Percentiles rank a stretch among this genome's conserved stretches.
These are phyloP conservation scores for Purshia tridentata DNA, from an alignment of 306 rosid genomes.

Conservation along the genomic window DNA sequence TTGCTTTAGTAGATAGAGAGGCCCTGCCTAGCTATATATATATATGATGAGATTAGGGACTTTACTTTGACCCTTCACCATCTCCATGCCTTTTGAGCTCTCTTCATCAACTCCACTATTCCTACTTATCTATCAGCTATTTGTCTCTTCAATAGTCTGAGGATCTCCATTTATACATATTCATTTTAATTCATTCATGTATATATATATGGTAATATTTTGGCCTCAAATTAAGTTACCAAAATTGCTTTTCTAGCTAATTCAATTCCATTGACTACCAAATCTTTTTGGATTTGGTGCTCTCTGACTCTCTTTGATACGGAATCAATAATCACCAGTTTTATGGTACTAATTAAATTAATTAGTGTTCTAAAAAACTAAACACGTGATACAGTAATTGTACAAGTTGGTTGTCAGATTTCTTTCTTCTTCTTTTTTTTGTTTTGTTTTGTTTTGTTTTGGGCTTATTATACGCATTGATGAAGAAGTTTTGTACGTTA, in stretches of 20 bases:
- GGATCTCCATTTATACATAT: background rate
- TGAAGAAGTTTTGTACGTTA: no score
- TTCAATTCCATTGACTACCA: constrained; percentile 1
- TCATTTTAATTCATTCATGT: background rate
- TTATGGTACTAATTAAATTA: background rate
- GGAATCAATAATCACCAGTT: background rate
- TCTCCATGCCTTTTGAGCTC: no score
- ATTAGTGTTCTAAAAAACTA: no score
- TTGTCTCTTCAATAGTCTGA: background rate
- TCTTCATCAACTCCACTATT: background rate
- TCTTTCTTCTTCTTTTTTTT: no score
- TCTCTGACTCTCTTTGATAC: background rate
- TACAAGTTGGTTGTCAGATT: no score
- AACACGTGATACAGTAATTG: no score
- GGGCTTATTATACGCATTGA: no score
- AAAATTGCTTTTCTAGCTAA: background rate
- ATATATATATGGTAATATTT: background rate
- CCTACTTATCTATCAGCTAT: background rate
- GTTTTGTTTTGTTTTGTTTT: no score
- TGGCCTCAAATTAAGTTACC: background rate
- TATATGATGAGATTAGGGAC: no score
- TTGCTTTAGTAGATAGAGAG: no score
- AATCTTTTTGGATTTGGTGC: background rate
- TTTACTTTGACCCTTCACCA: no score
- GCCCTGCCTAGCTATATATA: no score